These are phyloP conservation scores for Gossypium gossypioides DNA, from an alignment of 441 rosid species.

Conservation along the genomic window DNA sequence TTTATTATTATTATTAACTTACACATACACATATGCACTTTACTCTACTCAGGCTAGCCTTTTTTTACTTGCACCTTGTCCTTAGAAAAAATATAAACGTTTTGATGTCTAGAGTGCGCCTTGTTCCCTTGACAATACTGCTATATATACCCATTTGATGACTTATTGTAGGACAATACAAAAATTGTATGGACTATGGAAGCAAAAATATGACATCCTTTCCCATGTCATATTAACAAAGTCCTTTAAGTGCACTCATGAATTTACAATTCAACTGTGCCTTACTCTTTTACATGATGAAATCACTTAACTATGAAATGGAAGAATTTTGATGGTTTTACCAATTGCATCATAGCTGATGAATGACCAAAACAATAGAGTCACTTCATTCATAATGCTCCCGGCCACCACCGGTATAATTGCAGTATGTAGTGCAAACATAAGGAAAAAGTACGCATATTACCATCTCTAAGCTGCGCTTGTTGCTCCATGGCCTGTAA, in stretches of 20 bases:
- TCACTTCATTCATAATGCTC: neutral
- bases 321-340: neutral
- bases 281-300: neutral
- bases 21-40: no score
- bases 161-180: neutral
- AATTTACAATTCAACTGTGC: neutral
- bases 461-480: constrained; percentile 62
- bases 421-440: neutral
- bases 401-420: neutral
- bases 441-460: neutral
- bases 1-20: no score
- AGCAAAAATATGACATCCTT: neutral
- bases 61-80: no score
- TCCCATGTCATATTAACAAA: neutral
- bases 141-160: neutral
- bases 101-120: no score
- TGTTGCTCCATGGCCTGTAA: constrained; percentile 93
- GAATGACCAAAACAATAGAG: neutral
- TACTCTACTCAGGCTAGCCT: no score
- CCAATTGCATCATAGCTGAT: neutral
- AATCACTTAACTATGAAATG: neutral
- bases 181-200: neutral
- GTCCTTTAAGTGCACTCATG: neutral
- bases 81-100: no score
- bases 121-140: no score